These are phyloP conservation scores for Peribolospora baueri DNA, from an alignment of 768 basidiomycete genomes.

Conservation along the genomic window DNA sequence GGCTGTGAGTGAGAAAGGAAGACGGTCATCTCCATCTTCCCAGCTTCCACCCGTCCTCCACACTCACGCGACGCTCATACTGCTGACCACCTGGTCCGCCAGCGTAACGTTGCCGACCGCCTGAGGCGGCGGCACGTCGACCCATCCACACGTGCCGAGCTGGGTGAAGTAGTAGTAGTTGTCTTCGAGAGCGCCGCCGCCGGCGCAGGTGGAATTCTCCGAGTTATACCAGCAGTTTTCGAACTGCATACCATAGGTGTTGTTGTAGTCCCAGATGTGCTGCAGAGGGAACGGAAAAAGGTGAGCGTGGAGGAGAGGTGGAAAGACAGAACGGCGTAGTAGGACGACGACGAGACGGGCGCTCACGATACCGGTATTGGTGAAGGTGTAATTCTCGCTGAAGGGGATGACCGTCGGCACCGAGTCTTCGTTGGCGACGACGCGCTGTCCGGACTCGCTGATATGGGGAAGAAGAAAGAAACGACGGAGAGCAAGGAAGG, in stretches of 20 bases:
- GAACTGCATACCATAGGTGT: slow-evolving; percentile 2
- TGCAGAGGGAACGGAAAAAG: too few relatives aligned
- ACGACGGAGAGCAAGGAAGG: too few relatives aligned
- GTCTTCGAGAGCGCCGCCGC: slow-evolving; percentile 7
- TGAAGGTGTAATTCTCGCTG: slow-evolving; percentile 9
- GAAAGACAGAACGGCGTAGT: slow-evolving; percentile 9
- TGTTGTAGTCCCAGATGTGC: not conserved
- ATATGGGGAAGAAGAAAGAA: too few relatives aligned
- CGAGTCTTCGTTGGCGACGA: slow-evolving; percentile 13
- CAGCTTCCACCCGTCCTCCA: not conserved
- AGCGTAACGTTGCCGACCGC: not conserved
- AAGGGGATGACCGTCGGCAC: slow-evolving; percentile 11
- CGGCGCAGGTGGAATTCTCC: slow-evolving; percentile 9
- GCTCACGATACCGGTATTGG: not conserved
- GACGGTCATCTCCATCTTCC: not conserved
- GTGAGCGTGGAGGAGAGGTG: slow-evolving; percentile 3
- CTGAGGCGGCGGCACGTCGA: not conserved
- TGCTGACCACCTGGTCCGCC: not conserved
- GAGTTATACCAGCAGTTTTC: slow-evolving; percentile 2
- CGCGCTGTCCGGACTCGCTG: slow-evolving; percentile 11
- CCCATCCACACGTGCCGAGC: not conserved
- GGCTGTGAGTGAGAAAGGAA: not conserved
- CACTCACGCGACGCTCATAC: not conserved
- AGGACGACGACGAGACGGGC: too few relatives aligned
- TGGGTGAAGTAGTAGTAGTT: slow-evolving; percentile 8